Conservation (phyloP, 805 yeast species). For the Kuraishia molischiana region DNA sequence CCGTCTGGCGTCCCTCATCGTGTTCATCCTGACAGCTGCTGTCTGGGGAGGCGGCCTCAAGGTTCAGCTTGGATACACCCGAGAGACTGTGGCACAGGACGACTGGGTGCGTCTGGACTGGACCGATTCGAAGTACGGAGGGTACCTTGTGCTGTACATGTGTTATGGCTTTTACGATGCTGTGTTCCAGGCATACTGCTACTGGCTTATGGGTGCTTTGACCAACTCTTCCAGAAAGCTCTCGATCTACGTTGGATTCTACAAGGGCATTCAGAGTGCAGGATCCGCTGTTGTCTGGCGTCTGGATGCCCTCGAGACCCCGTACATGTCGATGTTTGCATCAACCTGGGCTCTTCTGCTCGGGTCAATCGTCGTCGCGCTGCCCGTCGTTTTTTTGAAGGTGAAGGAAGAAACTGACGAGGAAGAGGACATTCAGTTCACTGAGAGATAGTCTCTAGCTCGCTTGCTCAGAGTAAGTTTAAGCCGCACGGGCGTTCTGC, state of each 20-base stretch:
- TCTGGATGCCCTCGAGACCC: constrained; percentile 30
- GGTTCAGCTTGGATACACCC: constrained; percentile 5
- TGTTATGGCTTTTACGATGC: constrained; percentile 54
- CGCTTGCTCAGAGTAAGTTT: too few relatives aligned
- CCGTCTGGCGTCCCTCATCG: constrained; percentile 27
- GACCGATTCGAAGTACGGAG: constrained; percentile 36
- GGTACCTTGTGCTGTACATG: constrained; percentile 54
- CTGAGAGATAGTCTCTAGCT: too few relatives aligned
- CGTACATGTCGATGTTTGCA: constrained; percentile 33
- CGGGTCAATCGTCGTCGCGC: constrained; percentile 37
- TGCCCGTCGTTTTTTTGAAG: constrained; percentile 33
- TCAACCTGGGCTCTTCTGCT: constrained; percentile 41
- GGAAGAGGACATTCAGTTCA: constrained; percentile 5
- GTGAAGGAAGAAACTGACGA: constrained; percentile 33
- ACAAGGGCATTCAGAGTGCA: constrained; percentile 56
- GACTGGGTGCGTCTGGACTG: constrained; percentile 26
- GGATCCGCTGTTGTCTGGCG: constrained; percentile 57
- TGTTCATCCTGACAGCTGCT: constrained; percentile 31
- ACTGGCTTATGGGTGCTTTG: constrained; percentile 51
- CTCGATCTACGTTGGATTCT: constrained; percentile 50
- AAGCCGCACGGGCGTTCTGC: too few relatives aligned
- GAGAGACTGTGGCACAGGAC: constrained; percentile 1
- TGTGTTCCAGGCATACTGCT: constrained; percentile 45
- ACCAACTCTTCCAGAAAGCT: constrained; percentile 47
- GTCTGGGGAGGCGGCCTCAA: constrained; percentile 46